Evolutionary conservation across 371 early-diverging fungal species (phyloP), one percentile per base, ranked within the genome.

Genomic region (Syncephalastrum contaminatum): DNA sequence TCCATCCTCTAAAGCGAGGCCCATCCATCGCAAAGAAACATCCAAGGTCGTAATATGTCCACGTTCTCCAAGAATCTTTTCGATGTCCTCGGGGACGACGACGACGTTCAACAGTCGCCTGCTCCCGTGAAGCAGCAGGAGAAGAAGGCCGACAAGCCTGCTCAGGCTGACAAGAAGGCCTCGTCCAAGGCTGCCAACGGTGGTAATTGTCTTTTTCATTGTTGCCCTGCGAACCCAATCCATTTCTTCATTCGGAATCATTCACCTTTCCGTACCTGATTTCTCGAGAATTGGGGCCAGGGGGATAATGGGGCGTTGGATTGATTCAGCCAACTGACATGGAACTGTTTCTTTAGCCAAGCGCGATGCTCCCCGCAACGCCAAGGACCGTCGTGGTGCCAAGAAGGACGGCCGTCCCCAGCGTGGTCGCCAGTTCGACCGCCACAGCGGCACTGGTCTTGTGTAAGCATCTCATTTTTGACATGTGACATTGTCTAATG

Each of bases 361-460:
- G 36, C 66, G 78, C 27, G 58, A 54, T 43, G 66, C 73, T n/a
- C n/a, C n/a, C 44, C 36, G 36, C 12, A 30, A 30, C 36, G 1
- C 5, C 36, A 30, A 30, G 36, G 70, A 68, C 52, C 73, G 77
- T 36, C 75, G 75, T 54, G 69, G 73, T 51, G 70, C 81, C 57
- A 86, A 83, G n/a, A 59, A 67, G 73, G 59, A 71, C 41, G 82
- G 75, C 60, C 66, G 69, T 63, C 73, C 65, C 51, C 75, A 73
- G 57, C 73, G 72, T 65, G 71, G 72, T 55, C 79, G 89, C 65
- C 85, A 87, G 69, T 87, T 82, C 70, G 95, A 94, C 70, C 89
- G 95, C 63, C 91, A 88, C 77, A 82, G 82, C 60, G 89, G 81
- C 60, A 85, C 87, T 44, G 92, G 86, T 62, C 72, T 81, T 68